A percentile compares a stretch with the other conserved stretches of the same genome.
phyloP scores from a whole-genome alignment of 352 stramenopile species.

The Phytopythium montanum region DNA sequence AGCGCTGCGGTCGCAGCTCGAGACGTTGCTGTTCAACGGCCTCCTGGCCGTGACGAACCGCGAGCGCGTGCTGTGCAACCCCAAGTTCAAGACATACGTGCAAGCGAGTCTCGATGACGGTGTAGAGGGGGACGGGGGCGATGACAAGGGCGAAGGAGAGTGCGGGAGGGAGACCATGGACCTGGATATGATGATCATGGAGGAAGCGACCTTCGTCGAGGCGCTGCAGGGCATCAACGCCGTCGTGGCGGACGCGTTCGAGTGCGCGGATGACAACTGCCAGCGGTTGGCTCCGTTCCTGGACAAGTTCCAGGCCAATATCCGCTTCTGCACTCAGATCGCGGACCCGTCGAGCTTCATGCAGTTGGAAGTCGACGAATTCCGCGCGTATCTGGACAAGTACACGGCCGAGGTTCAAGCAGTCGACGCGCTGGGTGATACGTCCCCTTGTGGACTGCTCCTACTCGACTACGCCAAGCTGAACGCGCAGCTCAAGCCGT shows the following conservation, averaged over 20 bases:
- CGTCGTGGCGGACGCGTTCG: conserved; percentile 53
- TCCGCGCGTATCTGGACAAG: conserved; percentile 55
- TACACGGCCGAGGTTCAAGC: conserved; percentile 54
- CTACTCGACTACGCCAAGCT: conserved; percentile 55
- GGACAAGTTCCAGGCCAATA: conserved; percentile 73
- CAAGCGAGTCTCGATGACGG: conserved; percentile 50
- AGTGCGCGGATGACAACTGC: conserved; percentile 48
- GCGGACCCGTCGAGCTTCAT: conserved; percentile 24
- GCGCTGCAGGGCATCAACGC: conserved; percentile 48
- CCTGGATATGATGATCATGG: conserved; percentile 79
- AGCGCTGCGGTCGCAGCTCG: conserved; percentile 55
- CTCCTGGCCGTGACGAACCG: conserved; percentile 63
- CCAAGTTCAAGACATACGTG: conserved; percentile 67
- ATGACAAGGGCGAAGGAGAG: conserved; percentile 33
- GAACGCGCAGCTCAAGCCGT: conserved; percentile 62
- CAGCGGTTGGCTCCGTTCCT: conserved; percentile 65
- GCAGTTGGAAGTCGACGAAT: conserved; percentile 44
- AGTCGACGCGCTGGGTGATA: conserved; percentile 52
- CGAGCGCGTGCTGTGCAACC: conserved; percentile 52
- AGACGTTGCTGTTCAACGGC: conserved; percentile 66
- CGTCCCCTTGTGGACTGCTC: conserved; percentile 40
- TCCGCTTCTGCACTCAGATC: conserved; percentile 41
- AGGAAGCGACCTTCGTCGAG: conserved; percentile 55
- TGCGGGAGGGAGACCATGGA: conserved; percentile 50
- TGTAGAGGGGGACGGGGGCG: conserved; percentile 24